Conservation (phyloP, 495 filamentous ascomycete genomes). For the Talaromyces borbonicus region DNA sequence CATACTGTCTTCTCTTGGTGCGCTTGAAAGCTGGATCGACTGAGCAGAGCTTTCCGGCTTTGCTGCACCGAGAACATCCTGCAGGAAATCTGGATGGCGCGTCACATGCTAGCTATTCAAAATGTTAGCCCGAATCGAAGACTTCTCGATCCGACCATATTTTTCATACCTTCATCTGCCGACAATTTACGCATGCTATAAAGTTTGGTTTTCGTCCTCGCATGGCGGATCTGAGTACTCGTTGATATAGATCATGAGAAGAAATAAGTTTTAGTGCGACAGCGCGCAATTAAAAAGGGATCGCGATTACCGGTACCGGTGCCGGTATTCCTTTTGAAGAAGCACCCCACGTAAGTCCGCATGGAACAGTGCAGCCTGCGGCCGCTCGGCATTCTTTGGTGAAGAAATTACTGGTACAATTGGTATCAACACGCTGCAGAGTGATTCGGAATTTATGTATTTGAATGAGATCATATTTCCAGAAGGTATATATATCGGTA, state of each 20-base stretch:
- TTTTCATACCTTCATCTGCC: slow-evolving; percentile 5
- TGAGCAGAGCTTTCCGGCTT: slow-evolving; percentile 2
- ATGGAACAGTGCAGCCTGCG: too few species aligned
- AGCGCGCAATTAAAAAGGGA: too few species aligned
- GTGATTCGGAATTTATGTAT: too few species aligned
- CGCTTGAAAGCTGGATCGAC: slow-evolving; percentile 2
- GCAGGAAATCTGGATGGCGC: slow-evolving; percentile 2
- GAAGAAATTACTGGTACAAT: too few species aligned
- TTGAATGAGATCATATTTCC: too few species aligned
- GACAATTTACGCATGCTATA: slow-evolving; percentile 4
- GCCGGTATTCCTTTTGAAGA: too few species aligned
- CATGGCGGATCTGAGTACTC: background rate
- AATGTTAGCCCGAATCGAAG: too few species aligned
- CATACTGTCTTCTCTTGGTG: slow-evolving; percentile 4
- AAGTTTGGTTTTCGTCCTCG: slow-evolving; percentile 2
- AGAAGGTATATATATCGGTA: background rate
- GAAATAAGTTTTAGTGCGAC: background rate
- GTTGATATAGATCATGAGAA: background rate
- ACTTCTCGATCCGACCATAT: too few species aligned
- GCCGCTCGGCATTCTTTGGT: too few species aligned
- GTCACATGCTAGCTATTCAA: slow-evolving; percentile 6
- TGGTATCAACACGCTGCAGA: too few species aligned
- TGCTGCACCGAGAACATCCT: slow-evolving; percentile 6
- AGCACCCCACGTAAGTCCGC: too few species aligned
- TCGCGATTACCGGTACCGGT: too few species aligned